phyloP scores from a whole-genome alignment of 352 stramenopile species.

The Phytopythium mirpurense region DNA sequence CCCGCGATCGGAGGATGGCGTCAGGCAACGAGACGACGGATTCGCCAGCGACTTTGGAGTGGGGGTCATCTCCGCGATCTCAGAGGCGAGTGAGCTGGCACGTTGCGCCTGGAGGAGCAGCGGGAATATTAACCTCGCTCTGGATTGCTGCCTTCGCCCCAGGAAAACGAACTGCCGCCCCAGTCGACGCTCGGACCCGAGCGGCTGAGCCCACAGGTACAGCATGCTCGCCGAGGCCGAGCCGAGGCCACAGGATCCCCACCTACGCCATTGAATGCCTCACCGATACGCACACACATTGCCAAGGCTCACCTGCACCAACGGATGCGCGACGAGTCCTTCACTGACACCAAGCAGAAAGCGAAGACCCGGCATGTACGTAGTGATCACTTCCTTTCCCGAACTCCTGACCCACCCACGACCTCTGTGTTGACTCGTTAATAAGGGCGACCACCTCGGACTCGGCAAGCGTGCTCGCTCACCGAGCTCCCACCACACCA shows the following conservation, averaged over 20 bases:
- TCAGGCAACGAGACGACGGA: neutral
- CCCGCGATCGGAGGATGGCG: neutral
- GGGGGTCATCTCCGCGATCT: constrained; percentile 7
- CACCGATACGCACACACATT: neutral
- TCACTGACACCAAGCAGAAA: constrained; percentile 58
- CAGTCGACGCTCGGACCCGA: neutral
- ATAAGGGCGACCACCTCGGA: constrained; percentile 68
- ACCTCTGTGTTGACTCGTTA: neutral
- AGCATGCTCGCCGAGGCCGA: no score
- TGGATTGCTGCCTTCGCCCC: neutral
- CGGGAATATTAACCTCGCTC: neutral
- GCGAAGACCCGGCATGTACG: constrained; percentile 50
- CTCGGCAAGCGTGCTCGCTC: constrained; percentile 26
- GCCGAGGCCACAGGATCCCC: no score
- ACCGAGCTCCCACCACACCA: neutral
- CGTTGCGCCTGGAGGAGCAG: neutral
- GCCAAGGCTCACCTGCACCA: constrained; percentile 15
- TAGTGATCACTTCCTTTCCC: neutral
- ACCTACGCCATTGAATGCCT: no score
- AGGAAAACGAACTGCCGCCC: neutral
- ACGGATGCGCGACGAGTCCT: constrained; percentile 42
- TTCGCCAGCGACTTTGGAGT: constrained; percentile 1
- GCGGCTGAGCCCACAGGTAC: neutral
- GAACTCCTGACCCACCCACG: neutral
- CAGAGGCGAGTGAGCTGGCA: neutral